These are phyloP conservation scores for Borealophlyctis nickersoniae DNA, from an alignment of 192 early-diverging fungal genomes.

Conservation along the genomic window DNA sequence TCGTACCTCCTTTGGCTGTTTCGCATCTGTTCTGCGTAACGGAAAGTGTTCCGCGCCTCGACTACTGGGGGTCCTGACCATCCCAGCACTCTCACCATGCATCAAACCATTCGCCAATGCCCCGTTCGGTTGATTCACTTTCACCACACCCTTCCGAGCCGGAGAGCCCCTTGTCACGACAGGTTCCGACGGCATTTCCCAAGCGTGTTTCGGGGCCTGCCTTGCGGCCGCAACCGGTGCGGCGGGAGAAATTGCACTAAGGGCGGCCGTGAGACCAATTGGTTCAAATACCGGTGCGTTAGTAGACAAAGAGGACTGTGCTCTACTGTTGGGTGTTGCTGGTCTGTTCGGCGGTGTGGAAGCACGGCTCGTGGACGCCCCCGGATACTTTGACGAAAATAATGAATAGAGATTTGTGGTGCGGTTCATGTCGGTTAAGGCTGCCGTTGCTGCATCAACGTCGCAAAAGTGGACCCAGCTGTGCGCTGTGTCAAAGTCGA, in stretches of 20 bases:
- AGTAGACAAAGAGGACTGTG: too few relatives aligned
- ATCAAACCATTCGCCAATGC: too few relatives aligned
- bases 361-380: background rate
- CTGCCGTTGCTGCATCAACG: slow-evolving; percentile 7
- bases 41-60: slow-evolving; percentile 22
- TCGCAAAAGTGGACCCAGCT: slow-evolving; percentile 20
- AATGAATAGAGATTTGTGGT: slow-evolving; percentile 22
- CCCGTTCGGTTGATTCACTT: too few relatives aligned
- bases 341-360: slow-evolving; percentile 7
- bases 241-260: too few relatives aligned
- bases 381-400: slow-evolving; percentile 22
- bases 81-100: background rate
- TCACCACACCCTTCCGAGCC: too few relatives aligned
- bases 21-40: background rate
- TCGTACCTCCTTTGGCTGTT: slow-evolving; percentile 1
- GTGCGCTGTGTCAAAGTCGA: slow-evolving; percentile 22
- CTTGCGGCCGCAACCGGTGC: too few relatives aligned
- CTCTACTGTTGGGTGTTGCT: too few relatives aligned
- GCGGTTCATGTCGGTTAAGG: slow-evolving; percentile 4
- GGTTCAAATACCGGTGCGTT: too few relatives aligned
- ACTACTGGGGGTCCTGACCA: background rate
- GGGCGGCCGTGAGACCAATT: too few relatives aligned
- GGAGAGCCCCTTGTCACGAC: too few relatives aligned
- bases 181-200: too few relatives aligned
- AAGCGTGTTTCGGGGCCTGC: too few relatives aligned